Conservation (phyloP, 1,139 yeast species). For the Hansenula anomala region DNA sequence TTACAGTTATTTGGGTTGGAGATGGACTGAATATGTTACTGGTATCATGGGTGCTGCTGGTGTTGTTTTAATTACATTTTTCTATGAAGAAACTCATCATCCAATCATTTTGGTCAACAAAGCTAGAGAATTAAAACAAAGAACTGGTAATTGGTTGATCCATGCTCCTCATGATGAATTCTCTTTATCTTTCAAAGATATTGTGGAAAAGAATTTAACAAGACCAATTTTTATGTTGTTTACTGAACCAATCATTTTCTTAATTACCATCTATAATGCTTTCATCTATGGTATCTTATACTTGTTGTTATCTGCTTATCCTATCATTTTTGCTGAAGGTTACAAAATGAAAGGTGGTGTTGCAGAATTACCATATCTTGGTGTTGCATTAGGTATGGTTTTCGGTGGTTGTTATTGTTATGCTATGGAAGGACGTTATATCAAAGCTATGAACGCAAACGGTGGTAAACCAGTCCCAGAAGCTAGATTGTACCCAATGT, state of each 20-base stretch:
- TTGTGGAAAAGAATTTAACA: conserved; percentile 61
- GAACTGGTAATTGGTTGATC: conserved; percentile 70
- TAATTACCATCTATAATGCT: conserved; percentile 70
- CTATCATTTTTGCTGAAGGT: conserved; percentile 60
- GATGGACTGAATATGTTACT: conserved; percentile 68
- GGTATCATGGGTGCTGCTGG: conserved; percentile 55
- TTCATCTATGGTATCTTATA: conserved; percentile 83
- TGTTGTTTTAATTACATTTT: conserved; percentile 33
- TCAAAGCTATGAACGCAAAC: conserved; percentile 36
- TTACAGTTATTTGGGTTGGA: conserved; percentile 59
- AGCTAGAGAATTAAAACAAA: conserved; percentile 56
- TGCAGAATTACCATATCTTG: conserved; percentile 58
- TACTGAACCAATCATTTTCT: conserved; percentile 67
- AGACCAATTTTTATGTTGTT: conserved; percentile 69
- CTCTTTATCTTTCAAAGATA: conserved; percentile 54
- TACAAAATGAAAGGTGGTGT: conserved; percentile 56
- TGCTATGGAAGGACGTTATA: conserved; percentile 32
- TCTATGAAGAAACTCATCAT: conserved; percentile 61
- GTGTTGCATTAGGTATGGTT: conserved; percentile 56
- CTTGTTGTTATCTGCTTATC: conserved; percentile 73
- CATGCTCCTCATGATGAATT: conserved; percentile 80
- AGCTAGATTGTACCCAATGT: conserved; percentile 71
- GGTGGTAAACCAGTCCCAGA: conserved; percentile 71
- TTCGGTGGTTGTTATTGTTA: conserved; percentile 48
- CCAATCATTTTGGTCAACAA: conserved; percentile 54